phyloP scores from a whole-genome alignment of 192 early-diverging fungal genomes.

The Backusella mclennaniae region DNA sequence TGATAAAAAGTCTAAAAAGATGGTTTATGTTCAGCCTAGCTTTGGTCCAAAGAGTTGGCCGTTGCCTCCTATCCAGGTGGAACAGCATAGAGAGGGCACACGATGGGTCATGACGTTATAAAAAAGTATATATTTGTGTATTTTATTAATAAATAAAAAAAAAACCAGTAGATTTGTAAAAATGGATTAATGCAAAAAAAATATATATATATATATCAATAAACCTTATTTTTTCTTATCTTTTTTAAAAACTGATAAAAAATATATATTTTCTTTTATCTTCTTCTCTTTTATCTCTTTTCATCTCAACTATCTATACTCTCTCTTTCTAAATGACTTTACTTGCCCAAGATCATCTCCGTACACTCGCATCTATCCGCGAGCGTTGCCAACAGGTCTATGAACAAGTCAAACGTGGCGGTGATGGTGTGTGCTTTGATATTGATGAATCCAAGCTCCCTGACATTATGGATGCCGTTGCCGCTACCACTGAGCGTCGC shows the following conservation, averaged over 20 bases:
- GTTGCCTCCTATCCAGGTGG: slow-evolving; percentile 63
- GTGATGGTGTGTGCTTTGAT: slow-evolving; percentile 67
- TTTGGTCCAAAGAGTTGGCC: slow-evolving; percentile 75
- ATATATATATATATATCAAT: background rate
- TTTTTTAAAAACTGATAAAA: background rate
- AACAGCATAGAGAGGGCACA: slow-evolving; percentile 57
- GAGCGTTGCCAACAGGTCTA: slow-evolving; percentile 64
- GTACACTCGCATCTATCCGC: slow-evolving; percentile 74
- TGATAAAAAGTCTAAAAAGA: slow-evolving; percentile 53
- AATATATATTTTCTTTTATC: background rate
- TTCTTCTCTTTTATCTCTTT: background rate
- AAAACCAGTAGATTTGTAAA: background rate
- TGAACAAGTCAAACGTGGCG: slow-evolving; percentile 48
- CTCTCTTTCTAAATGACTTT: slow-evolving; percentile 22
- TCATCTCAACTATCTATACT: background rate
- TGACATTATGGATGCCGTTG: slow-evolving; percentile 66
- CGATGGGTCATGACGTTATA: slow-evolving; percentile 49
- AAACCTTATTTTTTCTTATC: background rate
- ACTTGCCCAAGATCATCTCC: slow-evolving; percentile 48
- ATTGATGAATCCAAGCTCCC: slow-evolving; percentile 63
- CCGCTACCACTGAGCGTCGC: slow-evolving; percentile 66
- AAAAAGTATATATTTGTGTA: background rate
- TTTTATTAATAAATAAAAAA: background rate
- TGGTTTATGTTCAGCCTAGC: slow-evolving; percentile 59
- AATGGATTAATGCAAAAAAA: background rate